phyloP scores from a whole-genome alignment of 768 basidiomycete species.

The Bullera alba region DNA sequence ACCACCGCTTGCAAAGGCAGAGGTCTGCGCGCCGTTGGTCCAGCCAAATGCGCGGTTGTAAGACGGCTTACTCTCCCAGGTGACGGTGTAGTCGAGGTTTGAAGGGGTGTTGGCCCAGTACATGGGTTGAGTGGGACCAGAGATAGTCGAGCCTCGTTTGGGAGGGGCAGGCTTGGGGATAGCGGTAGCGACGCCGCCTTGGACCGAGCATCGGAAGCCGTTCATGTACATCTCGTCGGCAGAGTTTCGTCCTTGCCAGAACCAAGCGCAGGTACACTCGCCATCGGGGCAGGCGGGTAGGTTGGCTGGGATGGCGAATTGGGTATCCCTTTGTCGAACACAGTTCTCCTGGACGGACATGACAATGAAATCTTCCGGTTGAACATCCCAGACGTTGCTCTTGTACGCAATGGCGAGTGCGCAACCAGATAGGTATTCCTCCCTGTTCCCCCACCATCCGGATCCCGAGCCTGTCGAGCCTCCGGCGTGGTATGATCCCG shows the following conservation, averaged over 20 bases:
- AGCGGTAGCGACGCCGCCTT: conserved; percentile 1
- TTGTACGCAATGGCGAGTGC: conserved; percentile 34
- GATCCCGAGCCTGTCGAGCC: conserved; percentile 4
- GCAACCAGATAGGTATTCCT: conserved; percentile 25
- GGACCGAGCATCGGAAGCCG: conserved; percentile 20
- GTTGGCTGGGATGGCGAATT: conserved; percentile 33
- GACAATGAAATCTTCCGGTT: conserved; percentile 35
- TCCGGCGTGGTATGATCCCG: conserved; percentile 31
- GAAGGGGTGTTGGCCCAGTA: conserved; percentile 7
- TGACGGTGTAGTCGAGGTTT: conserved; percentile 4
- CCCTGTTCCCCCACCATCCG: conserved; percentile 15
- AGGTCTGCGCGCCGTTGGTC: conserved; percentile 6
- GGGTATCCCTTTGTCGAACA: conserved; percentile 20
- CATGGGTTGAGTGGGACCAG: conserved; percentile 10
- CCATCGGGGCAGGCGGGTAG: conserved; percentile 37
- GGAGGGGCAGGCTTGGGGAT: not conserved
- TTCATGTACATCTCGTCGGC: conserved; percentile 26
- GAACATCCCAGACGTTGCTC: conserved; percentile 10
- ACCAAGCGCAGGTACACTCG: conserved; percentile 37
- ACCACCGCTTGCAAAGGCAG: conserved; percentile 2
- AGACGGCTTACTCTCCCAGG: conserved; percentile 6
- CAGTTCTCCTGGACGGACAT: conserved; percentile 36
- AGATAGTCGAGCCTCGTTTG: not conserved
- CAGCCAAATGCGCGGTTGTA: conserved; percentile 7
- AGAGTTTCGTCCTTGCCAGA: conserved; percentile 20